Evolutionary conservation across 169 alveolate genomes (phyloP).

Genomic region (Amoebophrya sp.): DNA sequence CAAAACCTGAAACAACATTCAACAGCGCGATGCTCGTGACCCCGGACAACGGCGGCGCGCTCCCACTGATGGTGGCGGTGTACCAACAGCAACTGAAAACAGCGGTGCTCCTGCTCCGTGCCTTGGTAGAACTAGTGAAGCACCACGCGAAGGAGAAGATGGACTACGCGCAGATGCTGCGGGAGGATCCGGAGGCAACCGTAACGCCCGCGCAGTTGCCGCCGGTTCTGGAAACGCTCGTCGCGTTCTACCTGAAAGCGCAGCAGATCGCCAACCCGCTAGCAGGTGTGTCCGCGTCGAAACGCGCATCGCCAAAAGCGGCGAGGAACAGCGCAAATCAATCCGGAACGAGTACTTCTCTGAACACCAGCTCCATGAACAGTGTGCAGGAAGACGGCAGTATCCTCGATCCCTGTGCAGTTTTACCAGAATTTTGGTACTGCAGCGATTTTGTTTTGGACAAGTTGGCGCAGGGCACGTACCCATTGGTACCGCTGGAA

Average conservation of each 20-base stretch:
- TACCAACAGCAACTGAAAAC: not conserved
- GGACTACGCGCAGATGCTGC: too few relatives aligned
- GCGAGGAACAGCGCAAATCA: too few relatives aligned
- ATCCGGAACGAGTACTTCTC: too few relatives aligned
- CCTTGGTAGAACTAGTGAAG: slow-evolving; percentile 1
- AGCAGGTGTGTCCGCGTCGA: too few relatives aligned
- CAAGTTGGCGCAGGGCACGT: slow-evolving; percentile 3
- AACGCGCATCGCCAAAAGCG: too few relatives aligned
- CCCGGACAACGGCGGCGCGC: not conserved
- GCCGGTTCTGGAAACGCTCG: not conserved
- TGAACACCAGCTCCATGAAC: too few relatives aligned
- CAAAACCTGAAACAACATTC: not conserved
- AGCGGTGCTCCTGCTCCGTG: not conserved
- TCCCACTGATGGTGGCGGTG: not conserved
- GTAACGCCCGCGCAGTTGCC: too few relatives aligned
- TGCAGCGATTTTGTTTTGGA: not conserved
- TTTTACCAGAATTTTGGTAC: not conserved
- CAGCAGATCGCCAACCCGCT: too few relatives aligned
- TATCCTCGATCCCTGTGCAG: not conserved
- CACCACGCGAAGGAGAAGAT: not conserved
- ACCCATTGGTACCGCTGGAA: not conserved
- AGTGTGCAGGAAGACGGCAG: too few relatives aligned
- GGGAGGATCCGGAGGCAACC: too few relatives aligned
- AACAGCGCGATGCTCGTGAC: not conserved
- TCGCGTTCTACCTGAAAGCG: not conserved